Evolutionary conservation across 73 alveolate genomes (phyloP).

Genomic region (Effrenium voratum): DNA sequence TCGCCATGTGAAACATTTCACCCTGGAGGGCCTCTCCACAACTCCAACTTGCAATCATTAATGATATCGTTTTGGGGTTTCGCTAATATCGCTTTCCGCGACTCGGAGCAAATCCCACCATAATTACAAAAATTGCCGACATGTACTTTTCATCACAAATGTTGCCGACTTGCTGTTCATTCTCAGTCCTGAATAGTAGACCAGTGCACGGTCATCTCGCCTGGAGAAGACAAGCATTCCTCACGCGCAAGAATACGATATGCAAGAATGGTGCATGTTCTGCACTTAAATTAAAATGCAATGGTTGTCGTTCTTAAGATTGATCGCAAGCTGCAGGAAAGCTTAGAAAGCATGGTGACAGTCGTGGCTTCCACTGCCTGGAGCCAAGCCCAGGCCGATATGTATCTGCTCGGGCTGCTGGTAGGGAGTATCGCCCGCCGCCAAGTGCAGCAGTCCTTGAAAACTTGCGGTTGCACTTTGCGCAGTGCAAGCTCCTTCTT

Average conservation of each 20-base stretch:
- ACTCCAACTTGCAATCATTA: too few relatives aligned
- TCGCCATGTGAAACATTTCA: not conserved
- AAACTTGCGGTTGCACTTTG: too few relatives aligned
- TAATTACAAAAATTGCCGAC: not conserved
- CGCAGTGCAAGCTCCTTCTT: too few relatives aligned
- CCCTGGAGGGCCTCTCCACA: not conserved
- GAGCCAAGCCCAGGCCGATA: conserved; percentile 7
- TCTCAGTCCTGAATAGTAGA: conserved; percentile 47
- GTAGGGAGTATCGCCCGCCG: conserved; percentile 10
- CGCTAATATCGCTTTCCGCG: too few relatives aligned
- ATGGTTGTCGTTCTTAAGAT: not conserved
- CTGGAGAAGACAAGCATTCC: not conserved
- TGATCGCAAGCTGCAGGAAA: not conserved
- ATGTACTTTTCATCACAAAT: not conserved
- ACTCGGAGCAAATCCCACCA: not conserved
- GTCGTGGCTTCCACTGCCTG: not conserved
- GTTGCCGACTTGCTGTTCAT: not conserved
- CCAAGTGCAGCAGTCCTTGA: too few relatives aligned
- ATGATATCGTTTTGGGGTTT: too few relatives aligned
- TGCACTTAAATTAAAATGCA: not conserved
- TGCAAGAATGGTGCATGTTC: too few relatives aligned
- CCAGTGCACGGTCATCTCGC: conserved; percentile 60
- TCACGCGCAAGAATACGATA: too few relatives aligned
- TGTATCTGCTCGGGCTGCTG: conserved; percentile 83
- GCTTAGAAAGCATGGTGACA: not conserved